phyloP scores from a whole-genome alignment of 75 land plant genomes.

The Selaginella moellendorffii region DNA sequence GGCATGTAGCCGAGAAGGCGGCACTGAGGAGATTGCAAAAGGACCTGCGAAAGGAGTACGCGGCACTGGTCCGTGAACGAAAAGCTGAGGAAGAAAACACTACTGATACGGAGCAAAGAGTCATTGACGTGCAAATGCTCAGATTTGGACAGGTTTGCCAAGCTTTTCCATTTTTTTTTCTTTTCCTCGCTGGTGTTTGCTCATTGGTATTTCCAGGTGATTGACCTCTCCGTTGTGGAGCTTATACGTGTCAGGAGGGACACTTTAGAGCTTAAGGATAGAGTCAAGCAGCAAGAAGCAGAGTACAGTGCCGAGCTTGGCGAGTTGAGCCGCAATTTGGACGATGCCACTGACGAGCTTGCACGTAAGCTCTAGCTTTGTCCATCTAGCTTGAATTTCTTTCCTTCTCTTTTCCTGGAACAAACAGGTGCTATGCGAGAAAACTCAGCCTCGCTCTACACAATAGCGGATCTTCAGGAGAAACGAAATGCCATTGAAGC shows the following conservation, averaged over 20 bases:
- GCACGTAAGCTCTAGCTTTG: slow-evolving; percentile 27
- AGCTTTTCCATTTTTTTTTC: no score
- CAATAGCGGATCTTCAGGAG: slow-evolving; percentile 18
- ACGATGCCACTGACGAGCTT: slow-evolving; percentile 18
- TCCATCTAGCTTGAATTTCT: no score
- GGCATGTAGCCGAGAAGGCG: slow-evolving; percentile 17
- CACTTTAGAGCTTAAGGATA: slow-evolving; percentile 11
- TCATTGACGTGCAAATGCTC: slow-evolving; percentile 27
- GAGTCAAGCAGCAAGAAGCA: slow-evolving; percentile 16
- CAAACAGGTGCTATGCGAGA: slow-evolving; percentile 14
- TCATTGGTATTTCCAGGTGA: slow-evolving; percentile 14
- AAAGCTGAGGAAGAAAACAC: slow-evolving; percentile 17
- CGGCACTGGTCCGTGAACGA: slow-evolving; percentile 15
- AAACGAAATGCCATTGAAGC: slow-evolving; percentile 14
- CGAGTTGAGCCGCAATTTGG: slow-evolving; percentile 14
- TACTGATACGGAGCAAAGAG: slow-evolving; percentile 16
- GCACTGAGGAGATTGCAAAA: slow-evolving; percentile 22
- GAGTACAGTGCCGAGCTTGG: slow-evolving; percentile 14
- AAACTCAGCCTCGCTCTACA: slow-evolving; percentile 23
- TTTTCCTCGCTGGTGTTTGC: no score
- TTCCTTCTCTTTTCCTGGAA: no score
- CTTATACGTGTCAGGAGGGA: slow-evolving; percentile 23
- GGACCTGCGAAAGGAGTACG: slow-evolving; percentile 24
- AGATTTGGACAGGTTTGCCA: slow-evolving; percentile 32
- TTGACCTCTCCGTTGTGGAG: slow-evolving; percentile 22